Conservation (phyloP, 2,329 filamentous ascomycete genomes). For the Stylonectria norvegica region DNA sequence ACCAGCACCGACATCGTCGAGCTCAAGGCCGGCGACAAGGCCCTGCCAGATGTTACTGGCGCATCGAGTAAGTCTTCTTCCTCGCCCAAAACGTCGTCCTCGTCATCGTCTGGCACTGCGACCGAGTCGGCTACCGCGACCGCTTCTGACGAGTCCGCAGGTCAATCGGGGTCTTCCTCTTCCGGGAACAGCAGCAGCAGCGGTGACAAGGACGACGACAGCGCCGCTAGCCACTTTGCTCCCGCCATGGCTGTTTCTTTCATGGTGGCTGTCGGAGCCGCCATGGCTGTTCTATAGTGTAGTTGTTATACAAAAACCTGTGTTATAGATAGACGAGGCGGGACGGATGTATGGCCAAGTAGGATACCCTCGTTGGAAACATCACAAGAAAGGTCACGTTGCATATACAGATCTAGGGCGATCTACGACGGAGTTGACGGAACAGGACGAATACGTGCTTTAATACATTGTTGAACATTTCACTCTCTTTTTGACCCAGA, state of each 20-base stretch:
- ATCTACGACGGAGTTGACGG: background rate
- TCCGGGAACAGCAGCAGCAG: too few relatives aligned
- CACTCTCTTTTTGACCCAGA: too few relatives aligned
- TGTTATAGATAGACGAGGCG: too few relatives aligned
- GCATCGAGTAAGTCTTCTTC: slow-evolving; percentile 33
- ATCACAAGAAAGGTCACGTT: too few relatives aligned
- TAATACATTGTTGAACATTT: too few relatives aligned
- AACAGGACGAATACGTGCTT: background rate
- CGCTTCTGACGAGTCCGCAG: slow-evolving; percentile 18
- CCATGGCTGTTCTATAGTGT: slow-evolving; percentile 2
- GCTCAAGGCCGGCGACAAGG: slow-evolving; percentile 36
- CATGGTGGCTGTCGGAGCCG: slow-evolving; percentile 18
- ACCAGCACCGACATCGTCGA: slow-evolving; percentile 44
- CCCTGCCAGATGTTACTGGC: slow-evolving; percentile 44
- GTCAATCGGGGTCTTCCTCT: background rate
- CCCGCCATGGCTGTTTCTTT: slow-evolving; percentile 16
- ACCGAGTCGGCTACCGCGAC: too few relatives aligned
- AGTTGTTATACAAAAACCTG: too few relatives aligned
- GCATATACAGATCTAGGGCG: background rate
- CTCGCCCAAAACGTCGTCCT: background rate
- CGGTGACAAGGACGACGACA: slow-evolving; percentile 14
- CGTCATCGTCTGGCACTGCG: slow-evolving; percentile 11
- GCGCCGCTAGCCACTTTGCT: slow-evolving; percentile 15
- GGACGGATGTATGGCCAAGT: too few relatives aligned
- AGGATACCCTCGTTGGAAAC: slow-evolving; percentile 11